Evolutionary conservation across 768 basidiomycete genomes (phyloP), one percentile per base, ranked within the genome.

Genomic region (Holtermannia corniformis): DNA sequence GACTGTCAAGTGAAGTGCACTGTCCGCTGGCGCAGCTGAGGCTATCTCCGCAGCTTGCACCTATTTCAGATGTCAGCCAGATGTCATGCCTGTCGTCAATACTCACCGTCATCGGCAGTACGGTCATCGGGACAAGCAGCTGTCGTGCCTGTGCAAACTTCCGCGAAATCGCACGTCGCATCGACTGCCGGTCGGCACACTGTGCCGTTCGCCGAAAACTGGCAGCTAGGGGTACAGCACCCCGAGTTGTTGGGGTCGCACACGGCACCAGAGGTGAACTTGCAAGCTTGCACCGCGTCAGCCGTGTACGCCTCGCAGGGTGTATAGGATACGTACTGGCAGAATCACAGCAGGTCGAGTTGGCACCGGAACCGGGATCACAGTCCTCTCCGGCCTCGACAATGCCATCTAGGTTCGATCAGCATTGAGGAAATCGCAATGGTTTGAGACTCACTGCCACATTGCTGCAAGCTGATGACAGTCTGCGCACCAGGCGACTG

Each of bases 241-340:
- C 81, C 69, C 49, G 81, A 81, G 68, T 82, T 86, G 28, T 75
- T 69, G 2, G 87, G 87, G 67, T 89, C 87, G 68, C 89, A 93
- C 2, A 82, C 78, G 2, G 89, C 83, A 25, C 80, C 80, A 22
- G 71, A 57, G 45, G 66, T 79, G 76, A 89, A 86, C 57, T 62
- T 65, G 45, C 72, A 73, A 14, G 72, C 72, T 86, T 7, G 16
- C 20, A 43, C 13, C 32, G 13, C 21, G 44, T 46, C 41, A 43
- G 28, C 41, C 22, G 25, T 52, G 5, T 12, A 21, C 20, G 7
- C 45, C 10, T 21, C 14, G 23, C 13, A 45, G 44, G 22, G 13
- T 20, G 50, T n/a, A n/a, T n/a, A 24, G 19, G 13, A 23, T 3
- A 62, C 68, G 55, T 28, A 72, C 71, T 86, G 10, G 82, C 84